Evolutionary conservation across 495 filamentous ascomycete species (phyloP).

Genomic region (Penicillium herquei): DNA sequence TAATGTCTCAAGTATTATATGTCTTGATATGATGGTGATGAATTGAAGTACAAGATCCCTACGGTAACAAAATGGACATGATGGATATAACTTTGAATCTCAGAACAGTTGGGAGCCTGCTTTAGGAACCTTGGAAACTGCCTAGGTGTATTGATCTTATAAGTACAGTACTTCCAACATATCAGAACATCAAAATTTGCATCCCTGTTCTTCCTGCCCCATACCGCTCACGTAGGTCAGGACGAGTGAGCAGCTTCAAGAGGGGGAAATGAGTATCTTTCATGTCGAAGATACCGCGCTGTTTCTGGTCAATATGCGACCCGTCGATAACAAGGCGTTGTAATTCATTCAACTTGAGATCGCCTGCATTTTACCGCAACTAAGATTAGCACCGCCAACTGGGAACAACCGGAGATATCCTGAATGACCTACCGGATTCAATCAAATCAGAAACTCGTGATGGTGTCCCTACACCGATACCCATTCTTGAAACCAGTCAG

Average conservation of each 20-base stretch:
- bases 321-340: slow-evolving; percentile 83
- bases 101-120: too few relatives aligned
- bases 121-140: too few relatives aligned
- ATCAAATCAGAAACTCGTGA: slow-evolving; percentile 76
- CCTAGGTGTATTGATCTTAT: too few relatives aligned
- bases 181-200: slow-evolving; percentile 44
- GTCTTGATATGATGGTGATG: too few relatives aligned
- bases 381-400: neutral
- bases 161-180: too few relatives aligned
- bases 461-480: slow-evolving; percentile 88
- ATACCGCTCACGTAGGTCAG: slow-evolving; percentile 70
- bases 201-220: slow-evolving; percentile 35
- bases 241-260: slow-evolving; percentile 61
- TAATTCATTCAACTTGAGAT: slow-evolving; percentile 64
- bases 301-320: slow-evolving; percentile 89
- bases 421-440: slow-evolving; percentile 59
- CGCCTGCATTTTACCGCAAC: slow-evolving; percentile 48
- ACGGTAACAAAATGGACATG: too few relatives aligned
- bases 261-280: slow-evolving; percentile 80
- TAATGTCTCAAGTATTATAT: too few relatives aligned
- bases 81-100: too few relatives aligned
- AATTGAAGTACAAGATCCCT: too few relatives aligned
- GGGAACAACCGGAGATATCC: neutral
- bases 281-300: slow-evolving; percentile 89
- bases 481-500: slow-evolving; percentile 52